Evolutionary conservation across 768 basidiomycete species (phyloP).

Genomic region (Russula brevipes): DNA sequence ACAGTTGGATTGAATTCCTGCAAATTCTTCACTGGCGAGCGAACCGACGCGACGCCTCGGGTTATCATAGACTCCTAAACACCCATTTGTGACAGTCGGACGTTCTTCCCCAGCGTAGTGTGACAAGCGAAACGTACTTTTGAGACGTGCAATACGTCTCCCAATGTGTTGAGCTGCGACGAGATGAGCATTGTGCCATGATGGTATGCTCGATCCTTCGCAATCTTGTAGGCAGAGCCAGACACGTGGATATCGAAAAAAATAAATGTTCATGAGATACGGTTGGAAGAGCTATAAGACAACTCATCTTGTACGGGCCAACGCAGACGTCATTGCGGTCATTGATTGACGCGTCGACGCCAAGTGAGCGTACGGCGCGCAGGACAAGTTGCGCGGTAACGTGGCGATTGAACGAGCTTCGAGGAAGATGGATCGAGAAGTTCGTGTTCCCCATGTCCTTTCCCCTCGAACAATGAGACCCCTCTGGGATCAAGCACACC

Average conservation of each 20-base stretch:
- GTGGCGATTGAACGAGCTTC: constrained; percentile 71
- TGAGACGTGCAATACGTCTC: constrained; percentile 59
- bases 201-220: constrained; percentile 86
- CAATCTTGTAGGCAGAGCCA: constrained; percentile 96
- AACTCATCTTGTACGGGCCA: constrained; percentile 81
- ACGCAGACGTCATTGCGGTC: constrained; percentile 91
- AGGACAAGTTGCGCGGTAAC: constrained; percentile 74
- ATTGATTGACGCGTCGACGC: constrained; percentile 73
- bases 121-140: constrained; percentile 44
- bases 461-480: not conserved
- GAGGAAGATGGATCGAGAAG: constrained; percentile 88
- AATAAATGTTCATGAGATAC: constrained; percentile 23
- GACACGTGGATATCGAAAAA: constrained; percentile 59
- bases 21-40: constrained; percentile 88
- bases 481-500: not conserved
- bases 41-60: constrained; percentile 84
- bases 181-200: constrained; percentile 98
- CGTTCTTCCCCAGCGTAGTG: not conserved
- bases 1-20: constrained; percentile 45
- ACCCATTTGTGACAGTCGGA: not conserved
- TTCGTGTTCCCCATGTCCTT: constrained; percentile 98
- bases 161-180: constrained; percentile 65
- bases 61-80: constrained; percentile 71
- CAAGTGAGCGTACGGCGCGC: constrained; percentile 70
- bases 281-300: constrained; percentile 3